Evolutionary conservation across 2,329 filamentous ascomycete species (phyloP), one percentile per base, ranked within the genome.

Genomic region (Passalora sequoiae): DNA sequence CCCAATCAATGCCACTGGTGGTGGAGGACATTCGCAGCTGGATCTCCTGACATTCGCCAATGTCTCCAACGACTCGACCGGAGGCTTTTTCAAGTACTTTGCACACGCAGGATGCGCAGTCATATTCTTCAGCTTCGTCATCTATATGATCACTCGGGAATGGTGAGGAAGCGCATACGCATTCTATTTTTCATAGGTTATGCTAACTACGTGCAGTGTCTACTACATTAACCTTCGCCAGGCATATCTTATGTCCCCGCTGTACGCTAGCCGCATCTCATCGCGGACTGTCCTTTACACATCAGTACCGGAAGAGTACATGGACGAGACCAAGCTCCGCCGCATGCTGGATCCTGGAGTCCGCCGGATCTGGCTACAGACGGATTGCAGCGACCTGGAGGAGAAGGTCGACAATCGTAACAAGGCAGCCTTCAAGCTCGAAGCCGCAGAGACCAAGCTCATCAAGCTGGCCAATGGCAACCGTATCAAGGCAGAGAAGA

Each of bases 211-310:
- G 17, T 21, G 13, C 6, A 44, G 80, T 61, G 84, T 97, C 56
- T 95, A 83, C 75, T 94, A 87, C 67, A 84, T 96, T 71, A 94
- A 94, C 60, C 69, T 97, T 39, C 85, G 89, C 51, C 91, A 97
- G 68, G 91, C 91, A 0, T 96, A 94, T 68, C 78, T 94, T 29
- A 77, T 94, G 43, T 89, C 88, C 8, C 88, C 89, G 8, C 73
- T 86, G 36, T 94, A 94, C 63, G 78, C 88, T 40, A 84, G 83
- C 59, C 85, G 89, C 44, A 81, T 96, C 33, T 96, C 91, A 2
- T 91, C 89, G 2, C 81, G 88, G 41, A 96, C 89, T 1, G 85
- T 97, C 1, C 79, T 98, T 9, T 89, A 95, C 65, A 84, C 88
- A 2, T 84, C 86, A 2, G 88, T 96, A 1, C 91, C 91, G 2